phyloP scores from a whole-genome alignment of 2,329 filamentous ascomycete species.

The Epicoccum sorghinum region DNA sequence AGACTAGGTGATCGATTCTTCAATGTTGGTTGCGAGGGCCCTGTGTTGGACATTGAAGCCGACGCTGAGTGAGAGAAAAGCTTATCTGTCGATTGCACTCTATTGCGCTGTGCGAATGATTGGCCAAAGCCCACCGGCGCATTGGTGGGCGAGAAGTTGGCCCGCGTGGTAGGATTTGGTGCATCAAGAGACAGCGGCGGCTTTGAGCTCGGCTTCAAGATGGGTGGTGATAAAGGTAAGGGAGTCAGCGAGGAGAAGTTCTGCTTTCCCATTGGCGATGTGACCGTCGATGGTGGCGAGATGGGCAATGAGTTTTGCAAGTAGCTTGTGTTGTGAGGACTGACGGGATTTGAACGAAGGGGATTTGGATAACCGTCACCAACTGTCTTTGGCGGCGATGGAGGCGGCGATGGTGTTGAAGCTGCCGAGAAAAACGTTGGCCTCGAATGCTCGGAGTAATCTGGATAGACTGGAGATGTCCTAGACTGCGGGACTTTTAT shows the following conservation, averaged over 20 bases:
- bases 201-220: slow-evolving; percentile 40
- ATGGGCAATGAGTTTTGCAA: slow-evolving; percentile 31
- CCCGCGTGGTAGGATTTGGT: slow-evolving; percentile 41
- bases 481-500: neutral
- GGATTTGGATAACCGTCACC: slow-evolving; percentile 33
- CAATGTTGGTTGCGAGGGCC: slow-evolving; percentile 11
- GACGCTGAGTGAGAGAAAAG: slow-evolving; percentile 28
- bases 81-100: neutral
- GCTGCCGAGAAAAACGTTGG: slow-evolving; percentile 44
- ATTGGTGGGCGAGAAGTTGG: slow-evolving; percentile 34
- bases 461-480: slow-evolving; percentile 14
- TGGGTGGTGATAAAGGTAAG: slow-evolving; percentile 43
- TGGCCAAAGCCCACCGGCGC: slow-evolving; percentile 21
- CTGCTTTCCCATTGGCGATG: slow-evolving; percentile 27
- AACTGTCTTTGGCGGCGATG: slow-evolving; percentile 33
- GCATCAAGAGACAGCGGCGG: slow-evolving; percentile 40
- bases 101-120: slow-evolving; percentile 16
- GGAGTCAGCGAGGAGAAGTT: slow-evolving; percentile 33
- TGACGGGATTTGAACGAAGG: slow-evolving; percentile 30
- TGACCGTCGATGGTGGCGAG: slow-evolving; percentile 32
- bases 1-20: slow-evolving; percentile 30
- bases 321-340: slow-evolving; percentile 18
- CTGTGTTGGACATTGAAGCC: slow-evolving; percentile 22
- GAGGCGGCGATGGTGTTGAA: slow-evolving; percentile 43
- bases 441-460: slow-evolving; percentile 24